phyloP scores from a whole-genome alignment of 2,329 filamentous ascomycete species.

The Paramyrothecium sp. region DNA sequence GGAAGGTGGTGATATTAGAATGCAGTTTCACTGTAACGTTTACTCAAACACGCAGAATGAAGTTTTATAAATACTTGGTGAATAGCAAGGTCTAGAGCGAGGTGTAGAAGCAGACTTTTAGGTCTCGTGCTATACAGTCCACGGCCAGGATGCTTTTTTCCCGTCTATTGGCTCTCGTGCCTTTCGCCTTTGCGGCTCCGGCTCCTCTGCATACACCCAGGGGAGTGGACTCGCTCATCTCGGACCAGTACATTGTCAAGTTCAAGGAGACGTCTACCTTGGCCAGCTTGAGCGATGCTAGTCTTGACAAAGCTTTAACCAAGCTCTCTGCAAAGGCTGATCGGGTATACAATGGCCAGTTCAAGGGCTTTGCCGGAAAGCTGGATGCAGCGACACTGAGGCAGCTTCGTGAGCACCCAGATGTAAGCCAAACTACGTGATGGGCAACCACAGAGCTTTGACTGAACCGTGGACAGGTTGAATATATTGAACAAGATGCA shows the following conservation, averaged over 20 bases:
- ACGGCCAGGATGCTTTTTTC: not conserved
- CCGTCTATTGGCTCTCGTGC: not conserved
- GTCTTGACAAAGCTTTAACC: constrained; percentile 9
- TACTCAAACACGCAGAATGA: not conserved
- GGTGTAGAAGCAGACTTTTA: not conserved
- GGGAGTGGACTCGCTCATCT: constrained; percentile 11
- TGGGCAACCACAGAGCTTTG: not conserved
- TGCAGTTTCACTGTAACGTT: not conserved
- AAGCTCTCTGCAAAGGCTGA: constrained; percentile 17
- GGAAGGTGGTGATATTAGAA: not conserved
- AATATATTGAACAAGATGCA: constrained; percentile 35
- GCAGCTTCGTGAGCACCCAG: constrained; percentile 17
- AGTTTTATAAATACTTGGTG: not conserved
- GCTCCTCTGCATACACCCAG: not conserved
- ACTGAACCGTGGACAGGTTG: constrained; percentile 16
- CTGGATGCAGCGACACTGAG: constrained; percentile 16
- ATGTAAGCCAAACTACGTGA: constrained; percentile 12
- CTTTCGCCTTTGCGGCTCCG: not conserved
- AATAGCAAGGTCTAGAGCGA: not conserved
- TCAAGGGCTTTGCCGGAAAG: constrained; percentile 21
- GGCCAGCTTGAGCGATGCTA: constrained; percentile 2
- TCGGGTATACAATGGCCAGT: constrained; percentile 17
- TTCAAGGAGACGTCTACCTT: constrained; percentile 17
- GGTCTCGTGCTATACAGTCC: not conserved
- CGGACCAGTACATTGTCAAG: constrained; percentile 29